A percentile compares a stretch with the other conserved stretches of the same genome.
Evolutionary conservation across 331 rosid genomes (phyloP).

Genomic region (Malus hybrid): DNA sequence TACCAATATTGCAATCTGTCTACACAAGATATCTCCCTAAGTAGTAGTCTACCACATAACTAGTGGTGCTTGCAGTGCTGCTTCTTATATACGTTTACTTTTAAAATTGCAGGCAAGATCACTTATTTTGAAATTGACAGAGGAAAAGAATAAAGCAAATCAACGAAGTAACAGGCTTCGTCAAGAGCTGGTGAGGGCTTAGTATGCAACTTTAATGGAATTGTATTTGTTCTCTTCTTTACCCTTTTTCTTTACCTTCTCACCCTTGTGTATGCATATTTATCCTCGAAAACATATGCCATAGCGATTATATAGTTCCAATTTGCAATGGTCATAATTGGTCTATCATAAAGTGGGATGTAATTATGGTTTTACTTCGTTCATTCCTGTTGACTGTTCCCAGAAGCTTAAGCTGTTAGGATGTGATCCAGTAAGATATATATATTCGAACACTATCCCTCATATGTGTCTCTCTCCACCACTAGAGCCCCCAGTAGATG

Average conservation of each 20-base stretch:
- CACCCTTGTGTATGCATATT: not conserved
- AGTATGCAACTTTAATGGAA: not conserved
- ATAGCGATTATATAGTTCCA: not conserved
- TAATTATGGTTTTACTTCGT: not conserved
- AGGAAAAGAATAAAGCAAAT: constrained; percentile 62
- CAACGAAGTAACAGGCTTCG: constrained; percentile 65
- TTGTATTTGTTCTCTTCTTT: not conserved
- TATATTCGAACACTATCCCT: no score
- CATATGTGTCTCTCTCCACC: no score
- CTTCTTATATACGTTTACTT: not conserved
- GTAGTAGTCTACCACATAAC: not conserved
- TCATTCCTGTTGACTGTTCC: not conserved
- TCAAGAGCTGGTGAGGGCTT: constrained; percentile 75
- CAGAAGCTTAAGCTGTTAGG: no score
- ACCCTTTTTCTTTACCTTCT: not conserved
- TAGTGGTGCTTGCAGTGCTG: not conserved
- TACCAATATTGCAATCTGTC: not conserved
- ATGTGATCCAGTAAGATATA: no score
- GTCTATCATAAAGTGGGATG: not conserved
- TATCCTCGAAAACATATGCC: not conserved
- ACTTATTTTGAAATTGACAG: constrained; percentile 57
- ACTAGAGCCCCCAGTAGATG: no score
- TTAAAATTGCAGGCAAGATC: constrained; percentile 50
- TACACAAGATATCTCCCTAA: not conserved
- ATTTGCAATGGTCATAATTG: not conserved